Evolutionary conservation across 1,284 basidiomycete species (phyloP).

Genomic region (Boletus mariae): DNA sequence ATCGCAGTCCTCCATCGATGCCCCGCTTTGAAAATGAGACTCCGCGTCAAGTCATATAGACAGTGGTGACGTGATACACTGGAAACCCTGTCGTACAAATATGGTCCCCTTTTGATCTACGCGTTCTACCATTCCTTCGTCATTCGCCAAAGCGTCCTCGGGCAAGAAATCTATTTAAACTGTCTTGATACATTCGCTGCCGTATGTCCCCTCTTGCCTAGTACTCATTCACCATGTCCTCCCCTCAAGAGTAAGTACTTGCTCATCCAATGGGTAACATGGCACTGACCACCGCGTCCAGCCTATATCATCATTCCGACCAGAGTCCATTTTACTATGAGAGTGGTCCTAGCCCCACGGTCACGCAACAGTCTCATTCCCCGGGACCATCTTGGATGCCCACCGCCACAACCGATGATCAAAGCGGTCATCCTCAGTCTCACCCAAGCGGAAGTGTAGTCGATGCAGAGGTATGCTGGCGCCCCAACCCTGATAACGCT

Average conservation of each 20-base stretch:
- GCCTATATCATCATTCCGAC: conserved; percentile 6
- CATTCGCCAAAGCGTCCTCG: conserved; percentile 18
- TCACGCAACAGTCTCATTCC: neutral
- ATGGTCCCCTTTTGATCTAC: conserved; percentile 16
- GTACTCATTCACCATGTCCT: conserved; percentile 18
- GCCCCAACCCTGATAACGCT: conserved; percentile 3
- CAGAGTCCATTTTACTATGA: conserved; percentile 2
- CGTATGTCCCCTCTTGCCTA: conserved; percentile 4
- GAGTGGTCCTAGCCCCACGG: neutral
- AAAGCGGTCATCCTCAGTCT: conserved; percentile 3
- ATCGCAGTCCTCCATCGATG: conserved; percentile 4
- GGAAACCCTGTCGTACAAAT: conserved; percentile 25
- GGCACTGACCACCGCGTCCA: conserved; percentile 7
- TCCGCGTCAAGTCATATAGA: conserved; percentile 3
- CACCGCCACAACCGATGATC: neutral
- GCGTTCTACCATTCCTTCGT: conserved; percentile 19
- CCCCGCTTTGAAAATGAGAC: conserved; percentile 6
- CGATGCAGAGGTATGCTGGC: conserved; percentile 10
- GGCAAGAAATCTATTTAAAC: conserved; percentile 24
- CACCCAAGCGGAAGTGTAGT: conserved; percentile 5
- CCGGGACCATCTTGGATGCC: conserved; percentile 4
- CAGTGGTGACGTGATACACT: conserved; percentile 28
- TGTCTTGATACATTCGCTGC: neutral
- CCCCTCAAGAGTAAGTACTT: conserved; percentile 16
- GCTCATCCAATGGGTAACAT: neutral